Conservation (phyloP, 495 filamentous ascomycete species). For the Acidomyces sp. region DNA sequence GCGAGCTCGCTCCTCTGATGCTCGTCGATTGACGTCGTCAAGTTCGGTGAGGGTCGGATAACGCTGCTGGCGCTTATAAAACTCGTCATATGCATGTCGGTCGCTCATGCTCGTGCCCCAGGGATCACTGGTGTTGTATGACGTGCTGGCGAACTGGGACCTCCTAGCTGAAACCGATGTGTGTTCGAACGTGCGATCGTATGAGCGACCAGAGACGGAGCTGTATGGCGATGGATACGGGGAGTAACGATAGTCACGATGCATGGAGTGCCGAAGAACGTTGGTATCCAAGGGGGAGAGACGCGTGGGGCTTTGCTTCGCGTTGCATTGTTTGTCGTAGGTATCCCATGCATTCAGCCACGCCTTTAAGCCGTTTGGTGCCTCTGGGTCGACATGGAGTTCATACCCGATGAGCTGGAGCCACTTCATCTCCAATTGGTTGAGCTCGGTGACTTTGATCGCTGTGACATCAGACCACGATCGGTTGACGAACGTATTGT, state of each 20-base stretch:
- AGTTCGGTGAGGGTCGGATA: constrained; percentile 21
- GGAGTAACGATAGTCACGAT: constrained; percentile 14
- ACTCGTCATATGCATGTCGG: constrained; percentile 41
- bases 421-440: constrained; percentile 86
- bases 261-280: constrained; percentile 31
- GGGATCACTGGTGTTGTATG: constrained; percentile 24
- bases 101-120: constrained; percentile 47
- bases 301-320: constrained; percentile 32
- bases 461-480: constrained; percentile 98
- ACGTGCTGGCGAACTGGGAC: constrained; percentile 35
- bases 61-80: constrained; percentile 27
- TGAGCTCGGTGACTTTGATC: constrained; percentile 76
- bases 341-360: constrained; percentile 78
- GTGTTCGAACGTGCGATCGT: too few relatives aligned
- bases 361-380: constrained; percentile 65
- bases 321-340: constrained; percentile 53
- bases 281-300: constrained; percentile 63
- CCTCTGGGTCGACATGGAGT: constrained; percentile 75
- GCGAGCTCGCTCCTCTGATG: constrained; percentile 27
- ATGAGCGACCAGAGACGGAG: constrained; percentile 19
- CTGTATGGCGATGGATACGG: constrained; percentile 31
- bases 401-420: constrained; percentile 70
- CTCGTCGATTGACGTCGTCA: constrained; percentile 37
- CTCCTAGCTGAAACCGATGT: constrained; percentile 22
- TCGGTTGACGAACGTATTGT: constrained; percentile 98